Evolutionary conservation across 1,284 basidiomycete genomes (phyloP).

Genomic region (Ceratobasidium sp.): DNA sequence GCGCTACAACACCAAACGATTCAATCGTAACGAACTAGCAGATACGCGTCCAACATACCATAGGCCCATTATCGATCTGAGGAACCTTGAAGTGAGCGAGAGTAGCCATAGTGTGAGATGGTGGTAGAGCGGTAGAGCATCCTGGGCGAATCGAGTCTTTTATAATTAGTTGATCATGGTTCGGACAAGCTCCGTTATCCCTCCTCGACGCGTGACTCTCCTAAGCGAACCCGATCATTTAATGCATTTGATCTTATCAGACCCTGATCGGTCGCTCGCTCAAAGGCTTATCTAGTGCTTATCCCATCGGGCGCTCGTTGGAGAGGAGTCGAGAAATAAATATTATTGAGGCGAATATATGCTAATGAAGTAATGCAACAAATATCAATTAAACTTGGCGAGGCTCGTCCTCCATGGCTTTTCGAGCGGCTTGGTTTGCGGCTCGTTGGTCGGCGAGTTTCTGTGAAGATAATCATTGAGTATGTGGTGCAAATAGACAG

Average conservation of each 20-base stretch:
- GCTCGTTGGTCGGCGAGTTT: slow-evolving; percentile 41
- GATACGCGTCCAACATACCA: slow-evolving; percentile 68
- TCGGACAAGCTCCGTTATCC: slow-evolving; percentile 43
- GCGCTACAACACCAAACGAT: slow-evolving; percentile 54
- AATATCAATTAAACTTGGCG: slow-evolving; percentile 18
- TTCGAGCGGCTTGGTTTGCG: slow-evolving; percentile 20
- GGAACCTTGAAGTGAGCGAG: slow-evolving; percentile 88
- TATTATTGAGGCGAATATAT: not conserved
- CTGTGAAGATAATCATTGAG: not conserved
- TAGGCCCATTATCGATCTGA: slow-evolving; percentile 89
- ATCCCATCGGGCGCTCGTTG: too few species aligned
- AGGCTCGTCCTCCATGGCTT: slow-evolving; percentile 28
- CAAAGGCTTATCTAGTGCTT: not conserved
- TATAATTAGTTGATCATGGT: slow-evolving; percentile 5
- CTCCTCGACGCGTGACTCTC: slow-evolving; percentile 43
- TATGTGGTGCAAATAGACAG: too few species aligned
- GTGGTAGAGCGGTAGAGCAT: slow-evolving; percentile 10
- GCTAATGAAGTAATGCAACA: not conserved
- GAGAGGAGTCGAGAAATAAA: not conserved
- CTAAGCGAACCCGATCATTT: slow-evolving; percentile 26
- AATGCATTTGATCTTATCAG: slow-evolving; percentile 24
- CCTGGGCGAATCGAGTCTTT: not conserved
- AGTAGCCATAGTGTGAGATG: slow-evolving; percentile 61
- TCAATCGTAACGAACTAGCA: slow-evolving; percentile 17
- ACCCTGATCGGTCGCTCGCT: slow-evolving; percentile 19